Conservation (phyloP, 257 asterid genomes). For the Parsonsia alboflavescens region DNA sequence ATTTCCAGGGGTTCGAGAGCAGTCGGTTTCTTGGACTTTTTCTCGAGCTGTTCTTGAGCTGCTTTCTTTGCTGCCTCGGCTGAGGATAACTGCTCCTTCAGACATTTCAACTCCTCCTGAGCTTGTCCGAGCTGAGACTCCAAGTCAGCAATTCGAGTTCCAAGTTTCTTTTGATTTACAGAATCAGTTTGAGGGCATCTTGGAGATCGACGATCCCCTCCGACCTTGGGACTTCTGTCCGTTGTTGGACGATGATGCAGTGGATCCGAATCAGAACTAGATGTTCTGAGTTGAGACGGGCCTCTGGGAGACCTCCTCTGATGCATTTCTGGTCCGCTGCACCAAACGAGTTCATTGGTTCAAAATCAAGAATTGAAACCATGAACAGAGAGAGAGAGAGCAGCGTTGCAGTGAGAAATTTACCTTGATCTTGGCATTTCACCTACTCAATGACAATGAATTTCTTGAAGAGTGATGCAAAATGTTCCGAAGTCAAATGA, state of each 20-base stretch:
- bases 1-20: slow-evolving; percentile 21
- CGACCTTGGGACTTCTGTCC: slow-evolving; percentile 57
- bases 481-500: neutral
- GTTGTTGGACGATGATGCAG: slow-evolving; percentile 43
- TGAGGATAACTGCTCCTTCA: slow-evolving; percentile 60
- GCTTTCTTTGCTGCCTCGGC: slow-evolving; percentile 62
- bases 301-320: slow-evolving; percentile 67
- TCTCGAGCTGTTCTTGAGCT: slow-evolving; percentile 63
- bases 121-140: slow-evolving; percentile 94
- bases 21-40: slow-evolving; percentile 45
- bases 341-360: slow-evolving; percentile 2
- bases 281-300: slow-evolving; percentile 48
- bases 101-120: slow-evolving; percentile 64
- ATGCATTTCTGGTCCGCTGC: slow-evolving; percentile 57
- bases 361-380: slow-evolving; percentile 8
- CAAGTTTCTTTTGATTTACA: slow-evolving; percentile 64
- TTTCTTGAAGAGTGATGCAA: neutral
- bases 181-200: slow-evolving; percentile 49
- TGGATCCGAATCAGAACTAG: slow-evolving; percentile 67
- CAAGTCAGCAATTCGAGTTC: slow-evolving; percentile 74
- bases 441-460: neutral
- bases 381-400: neutral
- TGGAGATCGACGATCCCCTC: slow-evolving; percentile 51
- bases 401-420: neutral
- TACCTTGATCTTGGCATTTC: slow-evolving; percentile 83